Base-by-base conservation (phyloP, 75 land plant genomes). In the Picea glauca region DNA sequence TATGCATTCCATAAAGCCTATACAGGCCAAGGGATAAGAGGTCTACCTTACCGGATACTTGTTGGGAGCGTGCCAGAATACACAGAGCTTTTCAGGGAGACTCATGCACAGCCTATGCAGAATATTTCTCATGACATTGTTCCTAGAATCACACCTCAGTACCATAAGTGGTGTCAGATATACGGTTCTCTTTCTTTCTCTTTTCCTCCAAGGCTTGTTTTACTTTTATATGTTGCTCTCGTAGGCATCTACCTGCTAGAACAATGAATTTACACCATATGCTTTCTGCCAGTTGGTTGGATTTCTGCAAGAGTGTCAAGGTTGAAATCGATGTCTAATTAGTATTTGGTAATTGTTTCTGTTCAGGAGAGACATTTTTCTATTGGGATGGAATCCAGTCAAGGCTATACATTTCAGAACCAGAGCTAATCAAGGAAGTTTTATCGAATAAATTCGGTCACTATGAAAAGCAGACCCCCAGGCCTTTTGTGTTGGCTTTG, bases 371-470 rank as follows among this genome's bases (percentile, higher is more conserved):
- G 11, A 78, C 76, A 0, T 87, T 84, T 70, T 46, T 89, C 64
- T 84, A 77, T 46, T 89, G 91, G 91, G 72, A 64, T 56, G 93
- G 91, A 79, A 60, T 61, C 8, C 50, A 80, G 20, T 82, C 91
- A 26, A 78, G 83, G 80, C 12, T 89, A 12, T 73, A 56, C 58
- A 81, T 90, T 38, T 33, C 79, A 15, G 89, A 91, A 62, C 85
- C 83, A 0, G 89, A 86, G 65, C 33, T 83, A 57, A 75, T 78
- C 58, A 88, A 81, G 58, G 85, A 86, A 62, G 79, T 83, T 73
- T 43, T 88, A 11, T 78, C 83, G 17, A 81, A 67, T 79, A 88
- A 83, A 67, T 78, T 78, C 61, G 87, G 81, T 14, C 58, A 57
- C 62, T 85, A 54, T 65, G 26, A 46, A 13, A 79, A 70, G 67